Evolutionary conservation across 805 yeast genomes (phyloP).

Genomic region (Huiozyma naganishii): DNA sequence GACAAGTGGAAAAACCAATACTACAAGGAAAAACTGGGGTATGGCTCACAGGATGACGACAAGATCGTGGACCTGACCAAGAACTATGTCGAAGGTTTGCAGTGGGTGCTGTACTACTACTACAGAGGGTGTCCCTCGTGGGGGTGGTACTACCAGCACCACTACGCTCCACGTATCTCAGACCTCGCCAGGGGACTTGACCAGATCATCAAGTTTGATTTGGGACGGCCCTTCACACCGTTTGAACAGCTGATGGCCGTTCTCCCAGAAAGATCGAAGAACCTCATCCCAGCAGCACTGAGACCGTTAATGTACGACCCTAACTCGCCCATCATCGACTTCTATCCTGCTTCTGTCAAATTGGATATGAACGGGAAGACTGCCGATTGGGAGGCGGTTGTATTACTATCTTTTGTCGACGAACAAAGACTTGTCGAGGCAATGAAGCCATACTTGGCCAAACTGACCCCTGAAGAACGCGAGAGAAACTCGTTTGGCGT

Average conservation of each 20-base stretch:
- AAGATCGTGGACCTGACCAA: constrained; percentile 53
- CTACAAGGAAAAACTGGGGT: constrained; percentile 70
- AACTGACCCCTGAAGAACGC: constrained; percentile 59
- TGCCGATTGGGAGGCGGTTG: constrained; percentile 97
- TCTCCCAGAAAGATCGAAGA: constrained; percentile 81
- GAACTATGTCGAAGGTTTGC: constrained; percentile 87
- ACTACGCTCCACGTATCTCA: constrained; percentile 90
- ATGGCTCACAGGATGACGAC: constrained; percentile 51
- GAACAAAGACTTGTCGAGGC: constrained; percentile 63
- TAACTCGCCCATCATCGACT: constrained; percentile 77
- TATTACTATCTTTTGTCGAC: constrained; percentile 84
- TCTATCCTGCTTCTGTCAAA: constrained; percentile 81
- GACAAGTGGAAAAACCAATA: constrained; percentile 77
- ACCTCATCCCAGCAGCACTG: constrained; percentile 65
- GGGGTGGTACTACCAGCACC: constrained; percentile 89
- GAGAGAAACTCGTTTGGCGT: constrained; percentile 65
- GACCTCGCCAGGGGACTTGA: constrained; percentile 69
- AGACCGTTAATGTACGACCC: constrained; percentile 79
- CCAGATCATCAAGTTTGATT: constrained; percentile 48
- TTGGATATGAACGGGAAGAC: constrained; percentile 90
- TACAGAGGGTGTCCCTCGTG: constrained; percentile 88
- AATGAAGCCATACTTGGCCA: constrained; percentile 52
- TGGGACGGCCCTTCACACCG: constrained; percentile 77
- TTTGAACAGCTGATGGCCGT: constrained; percentile 97
- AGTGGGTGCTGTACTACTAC: constrained; percentile 91